phyloP scores from a whole-genome alignment of 257 asterid genomes.

The Thymus quinquecostatus region DNA sequence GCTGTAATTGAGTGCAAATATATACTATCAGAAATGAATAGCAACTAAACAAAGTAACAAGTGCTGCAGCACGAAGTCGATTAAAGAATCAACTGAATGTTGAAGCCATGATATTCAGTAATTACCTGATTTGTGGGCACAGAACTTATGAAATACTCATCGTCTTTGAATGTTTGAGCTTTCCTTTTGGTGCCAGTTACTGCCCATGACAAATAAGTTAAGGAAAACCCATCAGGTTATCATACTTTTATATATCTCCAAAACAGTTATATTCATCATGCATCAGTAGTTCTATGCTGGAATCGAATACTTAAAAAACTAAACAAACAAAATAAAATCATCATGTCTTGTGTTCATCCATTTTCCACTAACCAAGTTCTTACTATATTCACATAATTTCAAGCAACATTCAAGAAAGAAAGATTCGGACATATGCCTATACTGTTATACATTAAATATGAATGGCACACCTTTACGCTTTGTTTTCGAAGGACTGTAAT shows the following conservation, averaged over 20 bases:
- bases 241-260: constrained; percentile 9
- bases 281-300: constrained; percentile 1
- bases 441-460: constrained; percentile 10
- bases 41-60: constrained; percentile 13
- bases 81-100: background rate
- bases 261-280: background rate
- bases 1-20: constrained; percentile 55
- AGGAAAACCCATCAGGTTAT: constrained; percentile 25
- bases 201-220: constrained; percentile 27
- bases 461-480: constrained; percentile 55
- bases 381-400: background rate
- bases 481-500: constrained; percentile 41
- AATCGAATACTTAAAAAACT: background rate
- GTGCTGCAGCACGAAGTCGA: background rate
- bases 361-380: background rate
- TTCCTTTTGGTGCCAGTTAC: constrained; percentile 90
- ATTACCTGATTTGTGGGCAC: constrained; percentile 89
- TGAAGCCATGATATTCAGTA: constrained; percentile 7
- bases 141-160: constrained; percentile 88
- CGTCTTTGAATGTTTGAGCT: constrained; percentile 77
- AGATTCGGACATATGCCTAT: constrained; percentile 8
- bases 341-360: background rate
- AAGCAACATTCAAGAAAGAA: background rate
- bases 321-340: background rate
- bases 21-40: constrained; percentile 1